A percentile compares a stretch with the other conserved stretches of the same genome.
Evolutionary conservation across 768 basidiomycete genomes (phyloP).

Genomic region (Serendipita sp.): DNA sequence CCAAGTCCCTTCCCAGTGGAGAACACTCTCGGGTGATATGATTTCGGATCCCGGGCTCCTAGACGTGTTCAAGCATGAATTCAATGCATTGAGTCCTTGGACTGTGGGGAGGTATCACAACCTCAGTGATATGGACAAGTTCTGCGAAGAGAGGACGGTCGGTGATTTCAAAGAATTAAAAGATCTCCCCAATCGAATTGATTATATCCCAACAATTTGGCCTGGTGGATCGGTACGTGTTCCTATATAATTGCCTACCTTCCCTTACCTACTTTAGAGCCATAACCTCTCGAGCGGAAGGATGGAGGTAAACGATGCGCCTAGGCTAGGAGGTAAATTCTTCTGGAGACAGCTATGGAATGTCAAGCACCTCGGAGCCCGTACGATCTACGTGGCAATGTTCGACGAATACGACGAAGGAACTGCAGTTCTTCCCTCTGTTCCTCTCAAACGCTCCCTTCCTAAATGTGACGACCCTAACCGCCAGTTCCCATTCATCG

Average conservation of each 20-base stretch:
- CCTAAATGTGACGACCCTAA: slow-evolving; percentile 28
- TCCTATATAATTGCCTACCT: neutral
- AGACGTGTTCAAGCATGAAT: slow-evolving; percentile 56
- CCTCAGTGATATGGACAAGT: slow-evolving; percentile 44
- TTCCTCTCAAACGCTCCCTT: slow-evolving; percentile 38
- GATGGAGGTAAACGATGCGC: slow-evolving; percentile 57
- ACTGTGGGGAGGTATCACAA: slow-evolving; percentile 54
- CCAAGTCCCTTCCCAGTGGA: slow-evolving; percentile 60
- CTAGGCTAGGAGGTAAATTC: slow-evolving; percentile 57
- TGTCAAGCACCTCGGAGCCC: slow-evolving; percentile 41
- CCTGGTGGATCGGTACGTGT: slow-evolving; percentile 64
- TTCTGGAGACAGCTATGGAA: slow-evolving; percentile 67
- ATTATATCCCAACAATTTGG: slow-evolving; percentile 71
- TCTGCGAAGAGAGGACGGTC: slow-evolving; percentile 44
- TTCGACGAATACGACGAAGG: slow-evolving; percentile 88
- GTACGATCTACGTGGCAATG: slow-evolving; percentile 67
- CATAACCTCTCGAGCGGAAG: slow-evolving; percentile 54
- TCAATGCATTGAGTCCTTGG: slow-evolving; percentile 74
- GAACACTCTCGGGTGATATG: slow-evolving; percentile 50
- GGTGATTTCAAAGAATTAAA: slow-evolving; percentile 46
- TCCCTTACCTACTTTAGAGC: slow-evolving; percentile 28
- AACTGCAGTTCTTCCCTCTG: slow-evolving; percentile 63
- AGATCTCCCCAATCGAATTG: slow-evolving; percentile 38
- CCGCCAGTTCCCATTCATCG: slow-evolving; percentile 35
- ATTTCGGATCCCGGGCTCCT: slow-evolving; percentile 51